Conservation (phyloP, 2,329 filamentous ascomycete species). For the Metarhizium guizhouense region DNA sequence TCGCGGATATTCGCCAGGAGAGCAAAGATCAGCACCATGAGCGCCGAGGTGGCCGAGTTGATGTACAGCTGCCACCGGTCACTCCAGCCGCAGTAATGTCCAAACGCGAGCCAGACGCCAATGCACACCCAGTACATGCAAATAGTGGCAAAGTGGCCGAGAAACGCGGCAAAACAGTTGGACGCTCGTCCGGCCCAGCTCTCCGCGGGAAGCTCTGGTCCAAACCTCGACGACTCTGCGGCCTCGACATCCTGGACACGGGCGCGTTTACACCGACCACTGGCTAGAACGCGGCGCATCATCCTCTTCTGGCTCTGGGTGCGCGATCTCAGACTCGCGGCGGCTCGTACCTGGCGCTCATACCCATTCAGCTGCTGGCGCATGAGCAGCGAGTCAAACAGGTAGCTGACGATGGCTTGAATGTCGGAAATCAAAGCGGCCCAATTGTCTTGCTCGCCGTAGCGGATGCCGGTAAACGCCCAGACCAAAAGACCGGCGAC, state of each 20-base stretch:
- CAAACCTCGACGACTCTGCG: constrained; percentile 14
- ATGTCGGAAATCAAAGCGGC: constrained; percentile 7
- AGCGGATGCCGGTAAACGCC: too few species aligned
- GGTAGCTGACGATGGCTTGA: too few species aligned
- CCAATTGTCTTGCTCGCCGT: constrained; percentile 3
- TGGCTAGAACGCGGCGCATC: constrained; percentile 14
- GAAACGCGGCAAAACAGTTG: constrained; percentile 13
- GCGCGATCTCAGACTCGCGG: constrained; percentile 20
- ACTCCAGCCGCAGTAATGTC: too few species aligned
- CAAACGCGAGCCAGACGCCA: too few species aligned
- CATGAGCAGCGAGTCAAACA: too few species aligned
- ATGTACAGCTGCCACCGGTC: too few species aligned
- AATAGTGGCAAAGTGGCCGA: constrained; percentile 22
- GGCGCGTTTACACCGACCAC: constrained; percentile 4
- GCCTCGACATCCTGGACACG: constrained; percentile 6
- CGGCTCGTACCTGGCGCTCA: too few species aligned
- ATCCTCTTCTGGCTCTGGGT: constrained; percentile 21
- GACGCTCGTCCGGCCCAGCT: constrained; percentile 20
- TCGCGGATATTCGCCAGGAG: too few species aligned
- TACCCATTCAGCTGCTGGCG: too few species aligned
- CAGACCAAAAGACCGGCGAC: too few species aligned
- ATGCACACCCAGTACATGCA: neutral
- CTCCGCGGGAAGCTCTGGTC: constrained; percentile 11
- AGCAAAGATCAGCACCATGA: too few species aligned
- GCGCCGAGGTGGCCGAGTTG: too few species aligned